Conservation (phyloP, 2,329 filamentous ascomycete genomes). For the Colletotrichum cereale region DNA sequence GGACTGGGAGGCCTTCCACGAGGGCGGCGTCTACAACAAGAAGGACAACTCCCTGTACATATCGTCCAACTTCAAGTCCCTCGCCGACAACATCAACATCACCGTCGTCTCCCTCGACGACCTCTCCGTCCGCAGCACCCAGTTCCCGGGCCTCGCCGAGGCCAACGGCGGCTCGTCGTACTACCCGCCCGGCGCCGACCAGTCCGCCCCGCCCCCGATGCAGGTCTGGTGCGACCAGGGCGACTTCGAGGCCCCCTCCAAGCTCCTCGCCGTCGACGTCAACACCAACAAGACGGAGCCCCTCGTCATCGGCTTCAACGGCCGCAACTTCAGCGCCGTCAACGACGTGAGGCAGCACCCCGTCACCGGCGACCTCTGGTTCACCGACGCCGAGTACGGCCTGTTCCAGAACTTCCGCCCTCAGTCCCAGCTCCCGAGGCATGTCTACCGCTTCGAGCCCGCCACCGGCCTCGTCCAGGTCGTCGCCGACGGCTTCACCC, state of each 20-base stretch:
- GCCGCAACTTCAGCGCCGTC: conserved; percentile 58
- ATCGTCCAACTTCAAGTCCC: conserved; percentile 38
- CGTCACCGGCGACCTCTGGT: conserved; percentile 60
- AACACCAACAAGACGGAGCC: conserved; percentile 42
- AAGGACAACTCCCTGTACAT: conserved; percentile 39
- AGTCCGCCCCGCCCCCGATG: conserved; percentile 40
- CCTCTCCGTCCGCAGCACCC: conserved; percentile 40
- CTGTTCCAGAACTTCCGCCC: conserved; percentile 60
- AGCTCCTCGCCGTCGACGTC: conserved; percentile 39
- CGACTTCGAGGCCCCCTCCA: conserved; percentile 29
- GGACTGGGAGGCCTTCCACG: conserved; percentile 40
- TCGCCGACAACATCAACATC: conserved; percentile 38
- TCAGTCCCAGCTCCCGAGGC: conserved; percentile 56
- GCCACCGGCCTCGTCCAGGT: conserved; percentile 54
- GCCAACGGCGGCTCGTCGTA: conserved; percentile 44
- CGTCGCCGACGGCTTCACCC: conserved; percentile 61
- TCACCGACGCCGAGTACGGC: conserved; percentile 64
- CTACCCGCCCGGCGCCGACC: conserved; percentile 40
- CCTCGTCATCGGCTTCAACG: conserved; percentile 33
- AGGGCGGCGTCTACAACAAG: conserved; percentile 41
- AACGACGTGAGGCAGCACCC: conserved; percentile 60
- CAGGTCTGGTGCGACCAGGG: conserved; percentile 42
- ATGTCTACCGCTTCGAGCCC: conserved; percentile 62
- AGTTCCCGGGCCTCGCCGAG: conserved; percentile 42
- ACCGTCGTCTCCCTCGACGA: conserved; percentile 43